phyloP scores from a whole-genome alignment of 345 rosid genomes.

The Mangifera indica region DNA sequence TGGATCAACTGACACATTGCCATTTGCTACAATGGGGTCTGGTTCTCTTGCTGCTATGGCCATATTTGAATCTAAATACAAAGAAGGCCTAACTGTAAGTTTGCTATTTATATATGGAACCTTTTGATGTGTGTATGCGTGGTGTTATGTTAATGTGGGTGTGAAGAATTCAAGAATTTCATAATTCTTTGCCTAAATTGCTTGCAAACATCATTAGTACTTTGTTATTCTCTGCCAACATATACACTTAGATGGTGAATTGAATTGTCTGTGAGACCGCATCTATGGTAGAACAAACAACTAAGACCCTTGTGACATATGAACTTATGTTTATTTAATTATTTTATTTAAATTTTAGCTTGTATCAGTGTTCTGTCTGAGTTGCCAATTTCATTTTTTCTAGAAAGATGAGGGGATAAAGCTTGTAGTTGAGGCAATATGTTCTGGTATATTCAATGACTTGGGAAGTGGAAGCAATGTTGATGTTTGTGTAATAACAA shows the following conservation, averaged over 20 bases:
- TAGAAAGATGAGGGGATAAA: slow-evolving; percentile 79
- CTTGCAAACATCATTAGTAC: neutral
- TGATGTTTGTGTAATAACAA: slow-evolving; percentile 81
- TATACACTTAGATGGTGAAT: neutral
- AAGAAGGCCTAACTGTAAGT: slow-evolving; percentile 79
- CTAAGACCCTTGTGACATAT: neutral
- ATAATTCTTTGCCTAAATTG: neutral
- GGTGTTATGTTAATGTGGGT: neutral
- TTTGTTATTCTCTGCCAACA: neutral
- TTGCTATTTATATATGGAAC: neutral
- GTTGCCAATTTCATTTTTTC: slow-evolving; percentile 16
- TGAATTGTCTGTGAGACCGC: neutral
- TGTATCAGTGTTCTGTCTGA: neutral
- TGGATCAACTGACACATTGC: slow-evolving; percentile 82
- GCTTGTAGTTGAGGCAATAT: slow-evolving; percentile 68
- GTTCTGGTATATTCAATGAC: slow-evolving; percentile 80
- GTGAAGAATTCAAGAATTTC: slow-evolving; percentile 8
- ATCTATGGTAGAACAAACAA: neutral
- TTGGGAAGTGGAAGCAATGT: slow-evolving; percentile 94
- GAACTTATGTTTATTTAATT: neutral
- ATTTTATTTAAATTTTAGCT: neutral
- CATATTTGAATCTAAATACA: slow-evolving; percentile 73
- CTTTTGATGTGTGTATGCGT: neutral
- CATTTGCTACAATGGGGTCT: slow-evolving; percentile 91
- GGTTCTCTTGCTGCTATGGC: slow-evolving; percentile 92